Evolutionary conservation across 192 early-diverging fungal genomes (phyloP).

Genomic region (Entomortierella chlamydospora): DNA sequence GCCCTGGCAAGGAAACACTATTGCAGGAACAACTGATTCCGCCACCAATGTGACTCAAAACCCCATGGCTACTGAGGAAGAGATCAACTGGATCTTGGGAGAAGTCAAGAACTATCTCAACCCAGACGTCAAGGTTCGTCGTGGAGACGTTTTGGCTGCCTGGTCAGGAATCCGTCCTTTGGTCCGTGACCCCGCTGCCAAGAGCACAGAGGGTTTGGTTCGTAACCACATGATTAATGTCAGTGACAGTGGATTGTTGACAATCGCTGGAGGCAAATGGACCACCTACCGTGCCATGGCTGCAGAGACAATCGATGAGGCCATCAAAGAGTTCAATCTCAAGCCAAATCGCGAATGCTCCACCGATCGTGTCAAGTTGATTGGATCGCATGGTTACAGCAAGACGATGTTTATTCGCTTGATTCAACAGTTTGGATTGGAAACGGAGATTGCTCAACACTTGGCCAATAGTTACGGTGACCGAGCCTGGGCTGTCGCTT

Average conservation of each 20-base stretch:
- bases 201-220: slow-evolving; percentile 92
- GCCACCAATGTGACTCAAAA: slow-evolving; percentile 86
- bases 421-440: slow-evolving; percentile 95
- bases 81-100: slow-evolving; percentile 95
- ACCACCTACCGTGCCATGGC: slow-evolving; percentile 99
- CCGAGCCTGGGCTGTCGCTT: slow-evolving; percentile 93
- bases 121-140: slow-evolving; percentile 95
- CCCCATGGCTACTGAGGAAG: slow-evolving; percentile 91
- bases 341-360: slow-evolving; percentile 76
- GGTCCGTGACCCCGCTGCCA: slow-evolving; percentile 94
- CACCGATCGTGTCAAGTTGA: slow-evolving; percentile 79
- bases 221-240: slow-evolving; percentile 98
- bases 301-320: slow-evolving; percentile 91
- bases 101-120: slow-evolving; percentile 93
- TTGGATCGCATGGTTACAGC: slow-evolving; percentile 90
- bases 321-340: slow-evolving; percentile 80
- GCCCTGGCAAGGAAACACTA: slow-evolving; percentile 96
- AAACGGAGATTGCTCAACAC: slow-evolving; percentile 92
- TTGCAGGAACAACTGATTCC: slow-evolving; percentile 97
- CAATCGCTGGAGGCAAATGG: slow-evolving; percentile 99
- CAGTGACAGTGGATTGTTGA: slow-evolving; percentile 81
- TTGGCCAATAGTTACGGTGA: slow-evolving; percentile 93
- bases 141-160: slow-evolving; percentile 96
- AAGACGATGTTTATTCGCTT: slow-evolving; percentile 96
- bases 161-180: slow-evolving; percentile 98